Evolutionary conservation across 768 basidiomycete genomes (phyloP).

Genomic region (Serendipita sp.): DNA sequence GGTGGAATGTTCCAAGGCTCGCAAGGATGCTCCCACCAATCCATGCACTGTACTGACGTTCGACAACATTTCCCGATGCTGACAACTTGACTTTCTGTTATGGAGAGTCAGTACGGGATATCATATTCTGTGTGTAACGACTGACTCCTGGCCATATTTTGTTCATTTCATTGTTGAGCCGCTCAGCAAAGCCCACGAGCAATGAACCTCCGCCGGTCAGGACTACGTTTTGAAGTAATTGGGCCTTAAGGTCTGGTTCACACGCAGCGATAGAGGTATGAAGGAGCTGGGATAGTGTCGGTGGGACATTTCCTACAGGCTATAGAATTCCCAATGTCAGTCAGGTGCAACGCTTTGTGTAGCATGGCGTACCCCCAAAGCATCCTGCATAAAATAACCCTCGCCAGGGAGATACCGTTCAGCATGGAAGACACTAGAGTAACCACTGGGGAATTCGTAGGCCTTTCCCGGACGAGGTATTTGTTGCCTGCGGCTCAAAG

Average conservation of each 20-base stretch:
- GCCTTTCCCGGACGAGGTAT: conserved; percentile 39
- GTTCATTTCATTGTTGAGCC: conserved; percentile 59
- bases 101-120: neutral
- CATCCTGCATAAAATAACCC: conserved; percentile 42
- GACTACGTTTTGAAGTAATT: conserved; percentile 83
- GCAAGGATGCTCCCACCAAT: conserved; percentile 90
- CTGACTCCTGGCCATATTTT: conserved; percentile 66
- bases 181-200: conserved; percentile 71
- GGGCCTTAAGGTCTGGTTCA: conserved; percentile 82
- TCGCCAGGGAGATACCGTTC: conserved; percentile 80
- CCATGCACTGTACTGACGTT: conserved; percentile 87
- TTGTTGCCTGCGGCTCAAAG: conserved; percentile 32
- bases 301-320: conserved; percentile 49
- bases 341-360: neutral
- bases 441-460: conserved; percentile 96
- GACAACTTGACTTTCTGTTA: conserved; percentile 74
- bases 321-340: conserved; percentile 20
- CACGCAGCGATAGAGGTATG: conserved; percentile 63
- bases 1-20: conserved; percentile 93
- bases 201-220: conserved; percentile 88
- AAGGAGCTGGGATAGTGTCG: conserved; percentile 61
- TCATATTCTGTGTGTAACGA: conserved; percentile 8
- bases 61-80: conserved; percentile 77
- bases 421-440: conserved; percentile 60
- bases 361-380: conserved; percentile 9